phyloP scores from a whole-genome alignment of 1,284 basidiomycete species.

The Ceratobasidium sp. region DNA sequence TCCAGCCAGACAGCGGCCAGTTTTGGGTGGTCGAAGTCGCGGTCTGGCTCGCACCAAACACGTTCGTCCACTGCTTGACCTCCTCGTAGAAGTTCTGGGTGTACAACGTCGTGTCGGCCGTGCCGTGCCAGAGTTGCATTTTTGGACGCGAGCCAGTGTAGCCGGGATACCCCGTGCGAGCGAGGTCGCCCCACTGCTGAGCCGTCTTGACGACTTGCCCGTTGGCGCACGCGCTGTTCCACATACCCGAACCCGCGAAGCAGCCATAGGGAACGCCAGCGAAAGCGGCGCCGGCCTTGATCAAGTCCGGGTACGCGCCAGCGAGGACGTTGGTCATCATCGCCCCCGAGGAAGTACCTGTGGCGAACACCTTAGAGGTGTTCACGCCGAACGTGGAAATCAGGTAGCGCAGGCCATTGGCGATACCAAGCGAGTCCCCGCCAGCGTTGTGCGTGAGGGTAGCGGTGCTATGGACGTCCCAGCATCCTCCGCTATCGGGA shows the following conservation, averaged over 20 bases:
- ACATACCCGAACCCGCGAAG: constrained; percentile 64
- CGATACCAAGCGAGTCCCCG: constrained; percentile 68
- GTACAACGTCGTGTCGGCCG: constrained; percentile 65
- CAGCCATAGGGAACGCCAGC: constrained; percentile 68
- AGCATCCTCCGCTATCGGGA: constrained; percentile 62
- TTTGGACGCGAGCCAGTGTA: constrained; percentile 66
- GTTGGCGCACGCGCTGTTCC: constrained; percentile 65
- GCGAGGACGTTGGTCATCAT: constrained; percentile 73
- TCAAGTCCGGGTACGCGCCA: constrained; percentile 69
- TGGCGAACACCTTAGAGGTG: constrained; percentile 63
- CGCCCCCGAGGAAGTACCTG: constrained; percentile 68
- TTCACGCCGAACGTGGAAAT: constrained; percentile 66
- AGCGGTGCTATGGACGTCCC: constrained; percentile 66
- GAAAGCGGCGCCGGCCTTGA: constrained; percentile 64
- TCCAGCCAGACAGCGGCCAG: constrained; percentile 61
- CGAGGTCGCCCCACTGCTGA: constrained; percentile 66
- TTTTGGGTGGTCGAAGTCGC: constrained; percentile 60
- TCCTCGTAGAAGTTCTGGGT: constrained; percentile 67
- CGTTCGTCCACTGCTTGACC: constrained; percentile 65
- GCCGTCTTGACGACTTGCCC: constrained; percentile 64
- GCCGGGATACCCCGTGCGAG: constrained; percentile 64
- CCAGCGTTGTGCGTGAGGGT: constrained; percentile 69
- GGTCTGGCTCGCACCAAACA: constrained; percentile 62
- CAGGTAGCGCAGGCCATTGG: constrained; percentile 64
- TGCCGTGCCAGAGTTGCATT: constrained; percentile 70